phyloP scores from a whole-genome alignment of 345 rosid species.

The Stellera chamaejasme region DNA sequence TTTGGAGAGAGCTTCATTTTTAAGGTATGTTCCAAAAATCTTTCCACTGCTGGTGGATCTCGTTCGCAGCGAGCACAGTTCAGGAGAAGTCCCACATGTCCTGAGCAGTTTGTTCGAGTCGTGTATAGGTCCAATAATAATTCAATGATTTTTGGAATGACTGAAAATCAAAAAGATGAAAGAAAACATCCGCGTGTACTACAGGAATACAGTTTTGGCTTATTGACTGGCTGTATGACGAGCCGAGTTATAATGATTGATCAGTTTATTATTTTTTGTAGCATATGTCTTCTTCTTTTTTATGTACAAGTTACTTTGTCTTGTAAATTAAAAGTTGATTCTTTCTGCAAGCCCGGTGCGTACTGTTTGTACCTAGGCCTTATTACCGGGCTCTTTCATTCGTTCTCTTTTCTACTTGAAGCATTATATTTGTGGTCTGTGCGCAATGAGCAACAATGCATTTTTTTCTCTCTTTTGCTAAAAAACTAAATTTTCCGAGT shows the following conservation, averaged over 20 bases:
- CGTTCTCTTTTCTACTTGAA: too few relatives aligned
- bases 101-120: slow-evolving; percentile 59
- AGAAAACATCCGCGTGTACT: slow-evolving; percentile 1
- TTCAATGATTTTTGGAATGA: slow-evolving; percentile 16
- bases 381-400: too few relatives aligned
- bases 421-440: too few relatives aligned
- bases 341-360: neutral
- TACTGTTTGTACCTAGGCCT: too few relatives aligned
- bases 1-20: slow-evolving; percentile 46
- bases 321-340: neutral
- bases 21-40: slow-evolving; percentile 36
- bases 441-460: too few relatives aligned
- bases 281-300: neutral
- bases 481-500: too few relatives aligned
- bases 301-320: too few relatives aligned
- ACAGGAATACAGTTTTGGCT: slow-evolving; percentile 24
- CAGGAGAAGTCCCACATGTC: slow-evolving; percentile 62
- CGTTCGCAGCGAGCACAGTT: slow-evolving; percentile 75
- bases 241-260: neutral
- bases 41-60: slow-evolving; percentile 81
- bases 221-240: slow-evolving; percentile 5
- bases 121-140: slow-evolving; percentile 73
- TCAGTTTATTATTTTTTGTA: neutral
- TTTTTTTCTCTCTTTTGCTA: too few relatives aligned
- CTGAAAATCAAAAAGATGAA: neutral